Base-by-base conservation (phyloP, 2,329 filamentous ascomycete species). In the Ophiostoma triangulosporum region DNA sequence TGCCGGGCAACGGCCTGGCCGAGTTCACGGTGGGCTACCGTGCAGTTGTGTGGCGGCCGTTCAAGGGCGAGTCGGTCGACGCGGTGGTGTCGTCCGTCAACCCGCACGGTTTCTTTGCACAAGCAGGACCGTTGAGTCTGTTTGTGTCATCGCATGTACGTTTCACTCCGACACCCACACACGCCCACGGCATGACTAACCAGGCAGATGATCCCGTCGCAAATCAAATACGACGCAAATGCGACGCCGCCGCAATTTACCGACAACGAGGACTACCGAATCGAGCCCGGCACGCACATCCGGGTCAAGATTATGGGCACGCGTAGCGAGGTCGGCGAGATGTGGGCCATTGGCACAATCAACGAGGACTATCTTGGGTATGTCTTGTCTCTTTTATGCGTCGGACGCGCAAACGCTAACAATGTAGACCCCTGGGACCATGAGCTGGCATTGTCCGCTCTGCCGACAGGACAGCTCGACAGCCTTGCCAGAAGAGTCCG, bases 51-150 rank as follows among this genome's bases (percentile, higher is more conserved):
- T 98, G 91, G 91, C 81, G 91, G 64, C 93, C 93, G 11, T 98
- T 97, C 75, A 91, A 93, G 70, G 91, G 93, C 64, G 93, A 98
- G 76, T 95, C 93, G 68, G 93, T 97, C 63, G 93, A 98, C 75
- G 91, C 89, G 40, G 83, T 95, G 61, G 91, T 97, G 56, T 86
- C 84, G 60, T 91, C 86, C 26, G 88, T 97, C 62, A 94, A 96
- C 65, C 83, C 84, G 27, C 87, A 93, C 61, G 93, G 88, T 50
- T 95, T 98, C 72, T 97, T 91, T 62, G 84, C 85, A 54, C 83
- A 88, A 62, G 86, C 86, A 59, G 88, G 87, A 1, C 87, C 87
- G 22, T 69, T 94, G 60, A 76, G 79, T 57, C 78, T 88, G 55
- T 94, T 93, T 64, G 85, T 93, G 33, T 88, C 84, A 56, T 84